Base-by-base conservation (phyloP, 306 rosid species). In the Calophaca sinica region DNA sequence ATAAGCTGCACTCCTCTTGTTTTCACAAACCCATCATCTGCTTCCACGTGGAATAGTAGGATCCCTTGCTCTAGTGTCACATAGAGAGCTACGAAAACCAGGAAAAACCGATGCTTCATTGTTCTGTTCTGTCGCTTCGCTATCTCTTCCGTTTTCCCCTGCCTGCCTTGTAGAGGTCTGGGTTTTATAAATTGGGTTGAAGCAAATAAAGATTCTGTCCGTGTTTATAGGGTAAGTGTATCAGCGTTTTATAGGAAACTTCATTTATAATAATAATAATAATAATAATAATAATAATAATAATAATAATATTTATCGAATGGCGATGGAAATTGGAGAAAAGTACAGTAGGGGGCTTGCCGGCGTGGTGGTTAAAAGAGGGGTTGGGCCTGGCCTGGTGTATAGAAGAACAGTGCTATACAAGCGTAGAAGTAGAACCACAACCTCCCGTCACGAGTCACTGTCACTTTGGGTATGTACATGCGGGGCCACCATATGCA, bases 11-110 rank as follows among this genome's bases (percentile, higher is more conserved):
- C 81, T 45, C 99, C 99, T 70, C 75, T 90, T 63, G 87, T 76
- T 71, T 54, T 87, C 75, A 96, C 93, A 74, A 90, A 96, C 68
- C 85, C 98, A 57, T 46, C 93, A 13, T 82, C 90, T 70, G 87
- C 88, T 78, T 64, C 45, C 0, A 74, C 93, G 41, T 8, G 58
- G 13, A 49, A 20, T 20, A 20, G 26, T 20, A 1, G 26, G 52
- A 33, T 29, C 48, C 78, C 73, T 11, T 51, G 63, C 44, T 73
- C 69, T 49, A 68, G 75, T 41, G 84, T 71, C 11, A 78, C 73
- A 36, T 35, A 58, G 2, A 90, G 49, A 71, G 73, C 64, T 4
- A 86, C 12, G 31, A 90, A 48, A 80, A 80, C 65, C 62, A 86
- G 31, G 70, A 70, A 66, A 9, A 84, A 74, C 65, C 69, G 7